A percentile compares a stretch with the other conserved stretches of the same genome.
phyloP scores from a whole-genome alignment of 257 asterid genomes.

The Linaria vulgaris region DNA sequence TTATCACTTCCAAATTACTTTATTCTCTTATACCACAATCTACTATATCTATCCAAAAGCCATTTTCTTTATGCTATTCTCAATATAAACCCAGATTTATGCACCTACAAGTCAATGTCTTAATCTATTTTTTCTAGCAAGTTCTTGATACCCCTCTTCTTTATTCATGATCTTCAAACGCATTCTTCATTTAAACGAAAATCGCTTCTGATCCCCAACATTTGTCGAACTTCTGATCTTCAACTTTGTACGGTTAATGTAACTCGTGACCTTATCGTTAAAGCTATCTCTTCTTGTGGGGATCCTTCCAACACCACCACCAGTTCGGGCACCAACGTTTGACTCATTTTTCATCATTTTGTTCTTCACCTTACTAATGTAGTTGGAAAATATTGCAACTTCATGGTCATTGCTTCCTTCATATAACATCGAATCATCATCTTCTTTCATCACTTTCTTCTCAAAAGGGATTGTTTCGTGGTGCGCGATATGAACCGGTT shows the following conservation, averaged over 20 bases:
- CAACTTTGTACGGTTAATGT: constrained; percentile 40
- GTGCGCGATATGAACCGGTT: neutral
- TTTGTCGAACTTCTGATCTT: constrained; percentile 39
- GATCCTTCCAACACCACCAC: neutral
- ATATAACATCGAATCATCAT: constrained; percentile 16
- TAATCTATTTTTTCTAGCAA: too few species aligned
- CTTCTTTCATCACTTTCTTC: constrained; percentile 5
- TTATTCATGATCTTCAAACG: too few species aligned
- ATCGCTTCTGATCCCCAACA: constrained; percentile 18
- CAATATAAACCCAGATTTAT: too few species aligned
- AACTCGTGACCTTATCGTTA: constrained; percentile 41
- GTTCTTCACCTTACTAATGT: constrained; percentile 30
- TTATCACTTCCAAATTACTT: too few species aligned
- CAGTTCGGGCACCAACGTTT: constrained; percentile 28
- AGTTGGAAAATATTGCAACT: constrained; percentile 30
- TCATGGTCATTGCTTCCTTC: constrained; percentile 20
- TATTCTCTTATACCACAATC: too few species aligned
- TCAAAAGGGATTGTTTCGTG: neutral
- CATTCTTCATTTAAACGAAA: too few species aligned
- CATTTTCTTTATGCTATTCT: too few species aligned
- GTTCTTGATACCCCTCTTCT: too few species aligned
- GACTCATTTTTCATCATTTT: constrained; percentile 35
- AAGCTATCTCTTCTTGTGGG: constrained; percentile 52
- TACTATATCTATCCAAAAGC: too few species aligned
- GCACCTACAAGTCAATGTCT: too few species aligned